A percentile compares a stretch with the other conserved stretches of the same genome.
Evolutionary conservation across 352 stramenopile species (phyloP).

Genomic region (Globisporangium viniferum): DNA sequence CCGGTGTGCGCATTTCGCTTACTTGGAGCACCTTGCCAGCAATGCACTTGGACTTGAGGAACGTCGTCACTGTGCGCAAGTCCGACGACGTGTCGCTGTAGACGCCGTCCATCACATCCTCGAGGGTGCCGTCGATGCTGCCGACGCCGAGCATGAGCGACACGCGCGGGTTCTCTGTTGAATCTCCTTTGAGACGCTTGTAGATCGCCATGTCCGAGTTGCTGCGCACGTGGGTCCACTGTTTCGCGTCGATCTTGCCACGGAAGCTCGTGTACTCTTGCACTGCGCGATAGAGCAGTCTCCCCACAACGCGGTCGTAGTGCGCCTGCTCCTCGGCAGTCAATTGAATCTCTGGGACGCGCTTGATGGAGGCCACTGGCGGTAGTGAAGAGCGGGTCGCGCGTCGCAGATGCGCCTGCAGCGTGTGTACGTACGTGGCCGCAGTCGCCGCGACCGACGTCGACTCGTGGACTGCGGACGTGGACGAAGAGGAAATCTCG

Average conservation of each 20-base stretch:
- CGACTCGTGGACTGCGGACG: no score
- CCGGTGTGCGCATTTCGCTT: conserved; percentile 22
- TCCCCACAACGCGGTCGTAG: conserved; percentile 25
- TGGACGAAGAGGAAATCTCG: no score
- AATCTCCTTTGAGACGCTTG: conserved; percentile 19
- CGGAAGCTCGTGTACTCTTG: conserved; percentile 20
- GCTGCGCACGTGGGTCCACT: conserved; percentile 38
- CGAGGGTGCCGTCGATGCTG: conserved; percentile 30
- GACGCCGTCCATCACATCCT: conserved; percentile 44
- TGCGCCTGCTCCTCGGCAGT: conserved; percentile 26
- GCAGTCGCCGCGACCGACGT: no score
- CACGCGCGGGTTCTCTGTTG: conserved; percentile 27
- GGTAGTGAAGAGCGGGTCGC: no score
- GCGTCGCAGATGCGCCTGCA: no score
- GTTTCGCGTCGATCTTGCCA: conserved; percentile 15
- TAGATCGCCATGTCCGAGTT: conserved; percentile 37
- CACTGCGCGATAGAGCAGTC: conserved; percentile 26
- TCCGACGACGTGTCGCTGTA: conserved; percentile 32
- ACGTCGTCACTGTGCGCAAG: conserved; percentile 35
- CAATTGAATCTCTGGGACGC: conserved; percentile 5
- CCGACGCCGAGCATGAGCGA: conserved; percentile 29
- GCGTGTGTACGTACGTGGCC: no score
- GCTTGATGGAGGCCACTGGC: neutral
- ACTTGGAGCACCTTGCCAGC: conserved; percentile 7
- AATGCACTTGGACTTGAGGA: conserved; percentile 34